Percentiles rank a stretch among this genome's conserved stretches.
These are phyloP conservation scores for Taxillus chinensis DNA, from an alignment of 164 flowering plant species.

Conservation along the genomic window DNA sequence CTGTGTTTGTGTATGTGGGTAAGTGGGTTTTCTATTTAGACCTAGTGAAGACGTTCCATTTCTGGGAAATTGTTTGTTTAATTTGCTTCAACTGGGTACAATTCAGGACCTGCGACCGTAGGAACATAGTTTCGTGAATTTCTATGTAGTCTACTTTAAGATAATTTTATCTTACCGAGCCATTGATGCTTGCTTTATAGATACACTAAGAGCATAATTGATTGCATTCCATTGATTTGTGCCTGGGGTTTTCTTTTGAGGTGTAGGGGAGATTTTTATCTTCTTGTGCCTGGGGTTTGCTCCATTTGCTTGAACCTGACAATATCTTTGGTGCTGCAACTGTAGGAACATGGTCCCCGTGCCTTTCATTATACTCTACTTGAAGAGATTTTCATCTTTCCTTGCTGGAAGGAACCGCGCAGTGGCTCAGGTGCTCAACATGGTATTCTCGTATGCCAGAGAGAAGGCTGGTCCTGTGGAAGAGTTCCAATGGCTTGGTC, in stretches of 20 bases:
- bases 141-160: too few species aligned
- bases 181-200: too few species aligned
- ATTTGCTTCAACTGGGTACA: too few species aligned
- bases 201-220: too few species aligned
- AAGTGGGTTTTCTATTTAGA: too few species aligned
- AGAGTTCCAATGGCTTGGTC: slow-evolving; percentile 96
- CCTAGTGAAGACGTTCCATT: too few species aligned
- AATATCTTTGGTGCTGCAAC: slow-evolving; percentile 3
- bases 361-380: slow-evolving; percentile 73
- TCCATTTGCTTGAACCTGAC: not conserved
- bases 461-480: slow-evolving; percentile 85
- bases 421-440: slow-evolving; percentile 52
- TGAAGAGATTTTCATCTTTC: slow-evolving; percentile 67
- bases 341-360: slow-evolving; percentile 96
- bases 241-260: not conserved
- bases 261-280: not conserved
- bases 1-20: too few species aligned
- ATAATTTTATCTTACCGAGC: too few species aligned
- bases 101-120: too few species aligned
- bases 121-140: too few species aligned
- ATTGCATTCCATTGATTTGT: not conserved
- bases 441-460: slow-evolving; percentile 56
- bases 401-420: slow-evolving; percentile 49
- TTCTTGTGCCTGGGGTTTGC: not conserved
- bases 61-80: too few species aligned